Conservation (phyloP, 176 grass and related monocot species). For the Themeda triandra region DNA sequence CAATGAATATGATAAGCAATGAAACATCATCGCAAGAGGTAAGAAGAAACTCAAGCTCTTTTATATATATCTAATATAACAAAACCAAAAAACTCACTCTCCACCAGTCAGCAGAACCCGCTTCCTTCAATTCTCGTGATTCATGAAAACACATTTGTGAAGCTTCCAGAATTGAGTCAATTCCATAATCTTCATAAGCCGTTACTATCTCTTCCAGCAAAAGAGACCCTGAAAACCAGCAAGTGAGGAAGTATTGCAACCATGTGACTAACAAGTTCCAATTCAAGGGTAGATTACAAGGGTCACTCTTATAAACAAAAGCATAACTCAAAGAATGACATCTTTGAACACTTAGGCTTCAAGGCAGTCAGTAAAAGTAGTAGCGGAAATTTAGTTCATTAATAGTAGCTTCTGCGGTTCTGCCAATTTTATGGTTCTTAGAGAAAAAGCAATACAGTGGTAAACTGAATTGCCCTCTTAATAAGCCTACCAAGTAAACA, state of each 20-base stretch:
- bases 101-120: slow-evolving; percentile 91
- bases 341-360: background rate
- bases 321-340: background rate
- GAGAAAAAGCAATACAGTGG: background rate
- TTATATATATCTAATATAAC: background rate
- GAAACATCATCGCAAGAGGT: background rate
- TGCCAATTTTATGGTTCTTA: background rate
- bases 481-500: slow-evolving; percentile 2
- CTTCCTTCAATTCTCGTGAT: slow-evolving; percentile 67
- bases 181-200: slow-evolving; percentile 69
- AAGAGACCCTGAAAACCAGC: slow-evolving; percentile 62
- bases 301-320: background rate
- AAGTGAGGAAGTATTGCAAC: slow-evolving; percentile 6
- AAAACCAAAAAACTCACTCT: slow-evolving; percentile 56
- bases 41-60: background rate
- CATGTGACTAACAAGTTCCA: background rate
- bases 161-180: slow-evolving; percentile 69
- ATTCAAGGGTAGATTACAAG: background rate
- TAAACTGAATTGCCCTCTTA: background rate
- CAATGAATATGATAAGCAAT: background rate
- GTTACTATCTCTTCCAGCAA: slow-evolving; percentile 89
- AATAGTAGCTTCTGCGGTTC: background rate
- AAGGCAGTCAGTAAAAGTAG: background rate
- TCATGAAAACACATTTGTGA: slow-evolving; percentile 61
- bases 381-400: background rate